phyloP scores from a whole-genome alignment of 345 rosid species.

The Gossypium arboreum region DNA sequence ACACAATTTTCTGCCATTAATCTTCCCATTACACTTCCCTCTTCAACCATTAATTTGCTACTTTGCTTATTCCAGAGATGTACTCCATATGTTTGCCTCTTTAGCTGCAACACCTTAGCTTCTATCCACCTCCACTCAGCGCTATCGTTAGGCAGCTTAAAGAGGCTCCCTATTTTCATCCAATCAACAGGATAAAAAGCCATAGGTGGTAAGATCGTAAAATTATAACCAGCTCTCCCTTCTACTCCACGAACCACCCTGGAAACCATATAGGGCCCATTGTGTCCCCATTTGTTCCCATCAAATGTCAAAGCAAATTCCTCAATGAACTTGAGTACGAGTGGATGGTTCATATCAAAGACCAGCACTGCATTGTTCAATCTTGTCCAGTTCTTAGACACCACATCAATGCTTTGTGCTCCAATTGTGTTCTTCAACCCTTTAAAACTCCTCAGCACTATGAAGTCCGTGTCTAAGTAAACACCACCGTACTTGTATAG shows the following conservation, averaged over 20 bases:
- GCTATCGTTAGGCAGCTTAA: conserved; percentile 41
- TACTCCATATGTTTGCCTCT: conserved; percentile 44
- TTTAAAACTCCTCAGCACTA: conserved; percentile 53
- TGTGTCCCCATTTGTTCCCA: conserved; percentile 83
- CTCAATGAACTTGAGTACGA: conserved; percentile 53
- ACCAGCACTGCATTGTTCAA: conserved; percentile 73
- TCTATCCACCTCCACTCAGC: conserved; percentile 36
- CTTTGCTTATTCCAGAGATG: conserved; percentile 85
- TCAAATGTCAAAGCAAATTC: conserved; percentile 75
- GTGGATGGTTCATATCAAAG: conserved; percentile 64
- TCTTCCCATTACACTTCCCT: conserved; percentile 56
- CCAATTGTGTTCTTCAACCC: conserved; percentile 62
- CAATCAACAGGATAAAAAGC: conserved; percentile 82
- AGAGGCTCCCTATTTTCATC: conserved; percentile 47
- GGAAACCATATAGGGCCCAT: conserved; percentile 78
- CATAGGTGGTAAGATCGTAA: conserved; percentile 51
- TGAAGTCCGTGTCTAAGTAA: conserved; percentile 69
- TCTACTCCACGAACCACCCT: conserved; percentile 47
- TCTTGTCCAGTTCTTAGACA: conserved; percentile 59
- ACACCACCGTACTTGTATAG: conserved; percentile 77
- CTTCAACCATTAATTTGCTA: conserved; percentile 40
- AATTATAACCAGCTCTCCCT: conserved; percentile 38
- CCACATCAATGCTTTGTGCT: conserved; percentile 56
- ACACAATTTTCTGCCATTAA: conserved; percentile 51
- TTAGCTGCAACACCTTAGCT: conserved; percentile 50